Percentiles rank a stretch among this genome's conserved stretches.
Conservation (phyloP, 2,329 filamentous ascomycete genomes). For the Cyanodermella asteris region DNA sequence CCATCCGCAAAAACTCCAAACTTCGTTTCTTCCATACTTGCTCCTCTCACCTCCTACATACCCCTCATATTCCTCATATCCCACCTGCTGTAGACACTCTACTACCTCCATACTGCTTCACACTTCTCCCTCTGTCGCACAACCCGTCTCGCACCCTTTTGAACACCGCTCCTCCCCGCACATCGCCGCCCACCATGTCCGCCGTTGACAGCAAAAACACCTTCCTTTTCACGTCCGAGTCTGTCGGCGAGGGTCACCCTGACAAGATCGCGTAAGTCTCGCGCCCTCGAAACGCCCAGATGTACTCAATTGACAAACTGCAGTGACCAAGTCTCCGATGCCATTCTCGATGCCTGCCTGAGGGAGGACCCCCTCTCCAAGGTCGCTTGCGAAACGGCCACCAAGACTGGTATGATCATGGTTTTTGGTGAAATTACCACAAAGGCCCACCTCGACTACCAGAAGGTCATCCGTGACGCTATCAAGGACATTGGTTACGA, state of each 20-base stretch:
- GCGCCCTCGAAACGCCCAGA: background rate
- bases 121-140: no score
- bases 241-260: conserved; percentile 74
- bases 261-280: conserved; percentile 65
- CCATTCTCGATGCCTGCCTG: conserved; percentile 94
- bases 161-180: no score
- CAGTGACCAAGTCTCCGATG: conserved; percentile 90
- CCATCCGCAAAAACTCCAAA: no score
- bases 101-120: no score
- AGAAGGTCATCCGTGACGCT: conserved; percentile 80
- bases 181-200: no score
- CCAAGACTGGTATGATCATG: conserved; percentile 99
- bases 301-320: conserved; percentile 3
- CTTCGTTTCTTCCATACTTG: no score
- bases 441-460: conserved; percentile 89
- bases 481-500: conserved; percentile 99
- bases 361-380: conserved; percentile 90
- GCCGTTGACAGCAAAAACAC: conserved; percentile 39
- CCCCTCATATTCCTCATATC: no score
- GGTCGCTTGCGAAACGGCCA: conserved; percentile 91
- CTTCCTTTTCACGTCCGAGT: conserved; percentile 81
- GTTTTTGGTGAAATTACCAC: conserved; percentile 97
- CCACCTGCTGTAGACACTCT: no score
- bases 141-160: no score
- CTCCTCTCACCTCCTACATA: no score